Base-by-base conservation (phyloP, 129 eudicot genomes). In the Helichrysum umbraculigerum region DNA sequence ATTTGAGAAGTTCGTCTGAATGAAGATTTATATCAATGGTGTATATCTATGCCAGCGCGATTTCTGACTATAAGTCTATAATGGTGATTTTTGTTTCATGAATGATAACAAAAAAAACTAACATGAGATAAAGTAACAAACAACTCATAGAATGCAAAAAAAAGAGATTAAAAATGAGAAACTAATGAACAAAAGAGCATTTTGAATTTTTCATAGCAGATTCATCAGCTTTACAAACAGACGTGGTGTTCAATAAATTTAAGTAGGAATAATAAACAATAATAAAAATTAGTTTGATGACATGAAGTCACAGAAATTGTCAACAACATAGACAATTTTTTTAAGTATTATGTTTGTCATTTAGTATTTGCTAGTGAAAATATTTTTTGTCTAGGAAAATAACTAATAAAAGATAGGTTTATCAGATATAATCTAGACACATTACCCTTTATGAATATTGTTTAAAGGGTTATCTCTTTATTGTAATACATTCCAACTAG, bases 221-320 rank as follows among this genome's bases (percentile, higher is more conserved):
- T 3, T n/a, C 1, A 54, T 16, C 25, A 56, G 25, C 3, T 19
- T 4, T 56, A n/a, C 25, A 29, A 64, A 64, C 37, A 64, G 69
- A 64, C 69, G 69, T 16, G 69, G 39, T 30, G 22, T 29, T 29
- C 69, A 64, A 32, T 64, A 64, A 32, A 64, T 34, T 28, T 7
- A 6, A 16, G 19, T 25, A 25, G 28, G 28, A 25, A 25, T 25
- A 63, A 15, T 63, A 30, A 63, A 30, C 4, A 63, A 63, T 32
- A 32, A 32, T n/a, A 1, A 32, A 64, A 64, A 15, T 14, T 64
- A 64, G 3, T 6, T 64, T 64, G 69, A 29, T 64, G 69, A 64
- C 69, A 32, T 64, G 25, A 64, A 64, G 68, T 64, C 69, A 64
- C 39, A 6, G 4, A 15, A 32, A 32, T 64, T 64, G 41, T 64